Evolutionary conservation across 495 filamentous ascomycete genomes (phyloP).

Genomic region (Penicillium canariense): DNA sequence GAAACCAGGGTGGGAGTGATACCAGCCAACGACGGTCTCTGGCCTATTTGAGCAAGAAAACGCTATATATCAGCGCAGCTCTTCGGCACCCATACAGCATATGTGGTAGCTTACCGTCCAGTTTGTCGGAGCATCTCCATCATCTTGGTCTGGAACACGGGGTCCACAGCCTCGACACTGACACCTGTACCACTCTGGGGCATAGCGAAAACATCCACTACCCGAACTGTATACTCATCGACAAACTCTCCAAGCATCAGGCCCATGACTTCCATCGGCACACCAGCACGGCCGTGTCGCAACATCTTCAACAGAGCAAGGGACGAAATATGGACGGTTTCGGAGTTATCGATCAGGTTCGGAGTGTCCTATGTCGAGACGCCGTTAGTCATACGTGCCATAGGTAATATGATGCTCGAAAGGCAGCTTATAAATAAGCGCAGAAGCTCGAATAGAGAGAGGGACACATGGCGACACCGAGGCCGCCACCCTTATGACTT

Average conservation of each 20-base stretch:
- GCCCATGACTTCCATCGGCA: constrained; percentile 99
- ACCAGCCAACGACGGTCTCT: constrained; percentile 98
- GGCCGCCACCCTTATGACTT: constrained; percentile 38
- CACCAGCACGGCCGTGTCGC: constrained; percentile 92
- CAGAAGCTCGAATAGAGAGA: background rate
- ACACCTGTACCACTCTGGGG: constrained; percentile 98
- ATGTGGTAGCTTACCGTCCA: constrained; percentile 64
- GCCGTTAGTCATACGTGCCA: constrained; percentile 10
- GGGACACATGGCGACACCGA: constrained; percentile 3
- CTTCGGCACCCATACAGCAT: background rate
- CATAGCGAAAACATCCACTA: constrained; percentile 99
- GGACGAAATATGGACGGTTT: constrained; percentile 98
- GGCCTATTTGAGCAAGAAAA: constrained; percentile 53
- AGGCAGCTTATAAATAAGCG: constrained; percentile 2
- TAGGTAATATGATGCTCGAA: background rate
- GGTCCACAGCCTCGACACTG: constrained; percentile 96
- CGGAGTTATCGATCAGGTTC: constrained; percentile 94
- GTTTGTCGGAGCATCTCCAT: constrained; percentile 99
- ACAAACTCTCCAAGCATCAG: constrained; percentile 98
- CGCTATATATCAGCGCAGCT: background rate
- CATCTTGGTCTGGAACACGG: constrained; percentile 99
- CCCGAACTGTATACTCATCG: constrained; percentile 96
- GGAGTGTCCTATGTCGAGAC: constrained; percentile 64
- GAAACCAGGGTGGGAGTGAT: constrained; percentile 98
- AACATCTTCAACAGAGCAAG: constrained; percentile 98